Conservation (phyloP, 495 filamentous ascomycete genomes). For the Hyaloscypha hepaticicola region DNA sequence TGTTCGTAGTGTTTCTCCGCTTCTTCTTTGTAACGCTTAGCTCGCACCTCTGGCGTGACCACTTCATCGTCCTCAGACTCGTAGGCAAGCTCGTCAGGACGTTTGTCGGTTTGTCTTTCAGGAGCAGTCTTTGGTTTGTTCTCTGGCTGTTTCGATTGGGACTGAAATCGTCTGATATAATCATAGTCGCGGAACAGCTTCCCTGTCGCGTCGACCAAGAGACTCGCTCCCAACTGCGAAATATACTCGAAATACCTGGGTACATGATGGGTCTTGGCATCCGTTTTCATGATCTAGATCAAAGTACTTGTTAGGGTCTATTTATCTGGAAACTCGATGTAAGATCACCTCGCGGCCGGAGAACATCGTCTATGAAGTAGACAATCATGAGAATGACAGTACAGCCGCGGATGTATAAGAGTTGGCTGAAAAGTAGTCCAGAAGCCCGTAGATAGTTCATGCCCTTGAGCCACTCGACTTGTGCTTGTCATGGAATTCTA, state of each 20-base stretch:
- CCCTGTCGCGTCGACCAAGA: not conserved
- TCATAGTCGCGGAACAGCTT: conserved; percentile 2
- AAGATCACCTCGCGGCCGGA: too few relatives aligned
- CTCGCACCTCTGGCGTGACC: not conserved
- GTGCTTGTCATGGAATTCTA: not conserved
- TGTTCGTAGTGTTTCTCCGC: not conserved
- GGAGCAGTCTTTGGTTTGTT: not conserved
- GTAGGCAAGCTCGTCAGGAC: not conserved
- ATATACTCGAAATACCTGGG: conserved; percentile 1
- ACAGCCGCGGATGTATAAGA: too few relatives aligned
- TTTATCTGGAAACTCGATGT: not conserved
- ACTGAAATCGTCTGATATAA: not conserved
- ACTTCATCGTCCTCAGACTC: not conserved
- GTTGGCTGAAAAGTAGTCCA: too few relatives aligned
- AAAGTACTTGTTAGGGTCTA: not conserved
- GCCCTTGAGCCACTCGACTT: too few relatives aligned
- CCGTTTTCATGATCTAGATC: not conserved
- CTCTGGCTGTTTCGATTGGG: not conserved
- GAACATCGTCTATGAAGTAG: too few relatives aligned
- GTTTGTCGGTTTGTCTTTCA: not conserved
- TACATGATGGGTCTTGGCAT: conserved; percentile 1
- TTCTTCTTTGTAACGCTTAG: not conserved
- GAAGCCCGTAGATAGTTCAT: too few relatives aligned
- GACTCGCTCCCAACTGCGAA: not conserved
- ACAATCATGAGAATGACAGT: too few relatives aligned